These are phyloP conservation scores for Graphium sp. DNA, from an alignment of 2,329 filamentous ascomycete genomes.

Conservation along the genomic window DNA sequence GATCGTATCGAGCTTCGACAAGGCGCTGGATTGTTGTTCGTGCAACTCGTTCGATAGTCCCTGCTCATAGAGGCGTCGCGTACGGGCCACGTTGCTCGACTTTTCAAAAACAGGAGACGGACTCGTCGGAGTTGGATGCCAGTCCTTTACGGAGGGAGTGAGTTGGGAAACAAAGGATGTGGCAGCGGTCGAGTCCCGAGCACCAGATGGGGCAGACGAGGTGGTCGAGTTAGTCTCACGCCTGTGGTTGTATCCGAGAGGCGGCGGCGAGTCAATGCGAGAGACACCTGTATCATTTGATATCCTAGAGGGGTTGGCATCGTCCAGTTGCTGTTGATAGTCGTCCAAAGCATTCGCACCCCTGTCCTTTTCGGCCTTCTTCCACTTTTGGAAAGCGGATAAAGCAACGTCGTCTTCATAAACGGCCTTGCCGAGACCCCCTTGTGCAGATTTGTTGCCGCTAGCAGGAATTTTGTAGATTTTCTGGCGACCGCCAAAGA, in stretches of 20 bases:
- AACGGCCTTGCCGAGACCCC: constrained; percentile 47
- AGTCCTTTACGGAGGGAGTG: constrained; percentile 23
- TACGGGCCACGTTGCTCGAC: constrained; percentile 51
- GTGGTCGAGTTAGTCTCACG: constrained; percentile 77
- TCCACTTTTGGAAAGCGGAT: constrained; percentile 70
- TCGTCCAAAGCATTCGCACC: constrained; percentile 21
- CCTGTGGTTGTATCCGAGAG: constrained; percentile 54
- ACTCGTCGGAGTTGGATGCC: constrained; percentile 5
- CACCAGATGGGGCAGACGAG: constrained; percentile 49
- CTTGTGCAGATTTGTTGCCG: constrained; percentile 17
- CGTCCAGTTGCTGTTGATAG: too few species aligned
- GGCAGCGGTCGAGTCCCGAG: constrained; percentile 69
- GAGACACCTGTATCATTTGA: constrained; percentile 11
- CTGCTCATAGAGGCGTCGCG: constrained; percentile 67
- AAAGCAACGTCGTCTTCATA: constrained; percentile 78
- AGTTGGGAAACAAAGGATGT: constrained; percentile 74
- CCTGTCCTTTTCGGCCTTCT: constrained; percentile 42
- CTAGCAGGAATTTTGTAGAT: constrained; percentile 67
- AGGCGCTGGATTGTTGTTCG: constrained; percentile 60
- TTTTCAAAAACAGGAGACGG: constrained; percentile 4
- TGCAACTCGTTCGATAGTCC: constrained; percentile 64
- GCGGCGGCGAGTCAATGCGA: constrained; percentile 25
- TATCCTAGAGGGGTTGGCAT: not conserved
- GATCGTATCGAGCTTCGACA: constrained; percentile 67
- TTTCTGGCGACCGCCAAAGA: constrained; percentile 93